Evolutionary conservation across 2,329 filamentous ascomycete genomes (phyloP).

Genomic region (Xylaria hypoxylon): DNA sequence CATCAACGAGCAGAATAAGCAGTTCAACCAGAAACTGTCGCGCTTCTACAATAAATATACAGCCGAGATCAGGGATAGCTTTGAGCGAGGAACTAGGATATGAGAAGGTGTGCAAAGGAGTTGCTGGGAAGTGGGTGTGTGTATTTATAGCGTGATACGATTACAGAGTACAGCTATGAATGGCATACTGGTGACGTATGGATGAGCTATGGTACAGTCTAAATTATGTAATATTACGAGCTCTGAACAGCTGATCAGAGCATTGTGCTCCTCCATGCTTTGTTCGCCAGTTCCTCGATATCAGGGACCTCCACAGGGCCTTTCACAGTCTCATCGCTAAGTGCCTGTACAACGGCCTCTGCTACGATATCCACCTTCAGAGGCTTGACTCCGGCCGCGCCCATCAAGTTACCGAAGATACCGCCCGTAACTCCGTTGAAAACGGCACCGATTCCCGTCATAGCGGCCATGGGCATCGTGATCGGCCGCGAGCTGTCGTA

Average conservation of each 20-base stretch:
- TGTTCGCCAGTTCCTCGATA: slow-evolving; percentile 84
- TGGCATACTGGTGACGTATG: slow-evolving; percentile 32
- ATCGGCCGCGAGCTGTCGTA: slow-evolving; percentile 86
- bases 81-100: slow-evolving; percentile 97
- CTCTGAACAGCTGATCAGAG: slow-evolving; percentile 60
- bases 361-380: slow-evolving; percentile 88
- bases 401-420: slow-evolving; percentile 80
- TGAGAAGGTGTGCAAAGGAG: slow-evolving; percentile 56
- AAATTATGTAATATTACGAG: slow-evolving; percentile 41
- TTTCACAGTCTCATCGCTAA: slow-evolving; percentile 77
- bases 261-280: slow-evolving; percentile 92
- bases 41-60: slow-evolving; percentile 99
- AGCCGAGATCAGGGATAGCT: slow-evolving; percentile 94
- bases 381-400: slow-evolving; percentile 85
- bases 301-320: slow-evolving; percentile 82
- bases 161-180: slow-evolving; percentile 18
- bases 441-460: slow-evolving; percentile 78
- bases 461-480: slow-evolving; percentile 85
- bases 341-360: slow-evolving; percentile 88
- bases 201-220: slow-evolving; percentile 46
- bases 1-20: slow-evolving; percentile 99
- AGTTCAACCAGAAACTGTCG: slow-evolving; percentile 97
- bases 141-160: slow-evolving; percentile 24
- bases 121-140: slow-evolving; percentile 15
- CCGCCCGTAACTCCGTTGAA: slow-evolving; percentile 84